Evolutionary conservation across 2,329 filamentous ascomycete species (phyloP).

Genomic region (Penicillium sp.): DNA sequence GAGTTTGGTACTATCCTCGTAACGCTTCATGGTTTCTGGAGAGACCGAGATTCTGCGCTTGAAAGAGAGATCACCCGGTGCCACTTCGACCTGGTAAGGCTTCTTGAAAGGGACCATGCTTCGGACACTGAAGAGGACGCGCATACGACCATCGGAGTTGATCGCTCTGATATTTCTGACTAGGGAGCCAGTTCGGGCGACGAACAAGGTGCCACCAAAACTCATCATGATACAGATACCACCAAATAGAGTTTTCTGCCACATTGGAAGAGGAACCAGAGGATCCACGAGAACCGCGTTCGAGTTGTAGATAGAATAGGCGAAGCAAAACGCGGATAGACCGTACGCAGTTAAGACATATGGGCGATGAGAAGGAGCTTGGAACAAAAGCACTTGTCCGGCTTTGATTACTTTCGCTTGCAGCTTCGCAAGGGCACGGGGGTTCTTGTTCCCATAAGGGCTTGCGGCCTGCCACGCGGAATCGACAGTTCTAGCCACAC

Average conservation of each 20-base stretch:
- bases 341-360: slow-evolving; percentile 62
- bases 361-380: slow-evolving; percentile 63
- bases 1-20: slow-evolving; percentile 20
- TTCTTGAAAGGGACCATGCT: slow-evolving; percentile 41
- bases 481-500: slow-evolving; percentile 12
- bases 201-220: slow-evolving; percentile 60
- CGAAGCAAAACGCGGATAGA: slow-evolving; percentile 55
- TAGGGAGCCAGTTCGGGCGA: slow-evolving; percentile 58
- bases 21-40: slow-evolving; percentile 26
- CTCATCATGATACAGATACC: slow-evolving; percentile 61
- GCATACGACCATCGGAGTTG: slow-evolving; percentile 30
- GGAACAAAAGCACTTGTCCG: slow-evolving; percentile 61
- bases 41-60: slow-evolving; percentile 36
- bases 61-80: slow-evolving; percentile 24
- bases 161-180: slow-evolving; percentile 60
- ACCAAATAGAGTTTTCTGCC: slow-evolving; percentile 59
- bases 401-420: slow-evolving; percentile 43
- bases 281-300: slow-evolving; percentile 52
- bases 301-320: slow-evolving; percentile 54
- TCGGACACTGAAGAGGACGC: slow-evolving; percentile 39
- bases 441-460: slow-evolving; percentile 13
- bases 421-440: slow-evolving; percentile 44
- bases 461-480: slow-evolving; percentile 14
- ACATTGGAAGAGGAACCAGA: slow-evolving; percentile 54
- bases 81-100: slow-evolving; percentile 34